Evolutionary conservation across 306 rosid genomes (phyloP), one percentile per base, ranked within the genome.

Genomic region (Pyrus betulifolia): DNA sequence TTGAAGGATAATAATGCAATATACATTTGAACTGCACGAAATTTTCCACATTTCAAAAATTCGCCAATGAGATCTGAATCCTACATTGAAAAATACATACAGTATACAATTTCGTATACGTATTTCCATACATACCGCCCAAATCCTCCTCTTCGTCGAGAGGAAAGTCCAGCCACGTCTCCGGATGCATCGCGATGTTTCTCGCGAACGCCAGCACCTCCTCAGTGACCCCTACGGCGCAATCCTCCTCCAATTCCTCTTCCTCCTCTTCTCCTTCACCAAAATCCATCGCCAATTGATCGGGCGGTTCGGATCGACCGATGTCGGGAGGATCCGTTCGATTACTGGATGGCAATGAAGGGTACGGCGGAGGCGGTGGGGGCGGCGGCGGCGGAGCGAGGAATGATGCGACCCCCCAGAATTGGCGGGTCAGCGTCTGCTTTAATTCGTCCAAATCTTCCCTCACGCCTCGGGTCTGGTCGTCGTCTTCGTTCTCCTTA

Each of bases 161-260:
- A 46, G 99, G 98, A 76, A 92, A 95, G 85, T 95, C 99, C 86
- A 95, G 82, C 99, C 99, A 95, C 44, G 97, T 95, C 83, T 95
- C 99, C 11, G 99, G 99, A 87, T 95, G 97, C 99, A 92, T 95
- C 18, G 96, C 93, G 63, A 95, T 95, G 70, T 95, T 95, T 72
- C 84, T 79, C 6, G 97, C 97, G 77, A 95, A 95, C 11, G 90
- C 75, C 83, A 95, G 72, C 0, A 91, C 99, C 87, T 95, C 99
- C 11, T 90, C 97, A 10, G 97, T 95, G 59, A 95, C 83, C 69
- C 97, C 97, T 62, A 90, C 83, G 4, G 81, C 91, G n/a, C 30
- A 67, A 51, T 15, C 55, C 71, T 82, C 90, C 68, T 78, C 86
- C 73, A 58, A 59, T 11, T 78, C 86, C 30, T n/a, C n/a, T n/a